Evolutionary conservation across 2,329 filamentous ascomycete species (phyloP).

Genomic region (Fusarium caatingaense): DNA sequence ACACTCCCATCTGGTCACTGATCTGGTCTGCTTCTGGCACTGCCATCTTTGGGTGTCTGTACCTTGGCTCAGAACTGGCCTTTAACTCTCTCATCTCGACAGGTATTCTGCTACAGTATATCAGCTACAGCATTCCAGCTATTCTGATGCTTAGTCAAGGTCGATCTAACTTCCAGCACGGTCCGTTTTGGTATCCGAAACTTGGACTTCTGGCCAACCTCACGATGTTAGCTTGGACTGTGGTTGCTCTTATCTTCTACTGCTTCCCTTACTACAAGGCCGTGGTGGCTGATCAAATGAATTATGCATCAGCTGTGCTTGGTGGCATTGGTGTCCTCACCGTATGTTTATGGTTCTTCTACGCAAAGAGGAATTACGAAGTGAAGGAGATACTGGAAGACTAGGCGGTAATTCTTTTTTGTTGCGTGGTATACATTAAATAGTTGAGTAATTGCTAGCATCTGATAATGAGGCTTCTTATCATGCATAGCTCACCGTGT

Average conservation of each 20-base stretch:
- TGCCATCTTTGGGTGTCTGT: conserved; percentile 4
- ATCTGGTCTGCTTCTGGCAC: conserved; percentile 1
- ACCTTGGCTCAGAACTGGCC: conserved; percentile 4
- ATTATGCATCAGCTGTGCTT: conserved; percentile 6
- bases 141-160: background rate
- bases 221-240: conserved; percentile 1
- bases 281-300: background rate
- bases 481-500: background rate
- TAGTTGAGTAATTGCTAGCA: background rate
- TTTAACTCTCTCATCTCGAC: conserved; percentile 15
- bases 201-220: conserved; percentile 2
- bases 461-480: too few species aligned
- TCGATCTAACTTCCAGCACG: conserved; percentile 3
- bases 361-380: conserved; percentile 3
- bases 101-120: background rate
- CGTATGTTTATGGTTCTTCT: background rate
- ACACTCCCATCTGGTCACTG: conserved; percentile 3
- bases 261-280: conserved; percentile 6
- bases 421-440: background rate
- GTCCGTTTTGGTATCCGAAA: conserved; percentile 7
- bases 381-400: background rate
- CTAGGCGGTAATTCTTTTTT: background rate
- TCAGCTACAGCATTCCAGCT: conserved; percentile 8
- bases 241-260: conserved; percentile 3
- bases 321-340: background rate